Percentiles rank a stretch among this genome's conserved stretches.
Conservation (phyloP, 305 asterid species). For the Fraxinus xanthoxyloides region DNA sequence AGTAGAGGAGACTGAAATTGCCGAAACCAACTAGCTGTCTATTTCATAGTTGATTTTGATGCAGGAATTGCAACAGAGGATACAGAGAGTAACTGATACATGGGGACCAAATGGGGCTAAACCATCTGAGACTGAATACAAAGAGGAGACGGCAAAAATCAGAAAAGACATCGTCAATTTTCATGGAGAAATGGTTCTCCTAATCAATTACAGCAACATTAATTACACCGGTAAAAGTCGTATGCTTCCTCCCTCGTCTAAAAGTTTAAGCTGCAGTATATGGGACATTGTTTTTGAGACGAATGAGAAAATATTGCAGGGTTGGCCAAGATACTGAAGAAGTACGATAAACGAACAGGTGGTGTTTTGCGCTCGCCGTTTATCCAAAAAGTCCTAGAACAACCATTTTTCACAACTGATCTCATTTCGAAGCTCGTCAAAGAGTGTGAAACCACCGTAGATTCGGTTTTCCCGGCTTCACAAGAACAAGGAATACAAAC, state of each 20-base stretch:
- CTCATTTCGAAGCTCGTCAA: slow-evolving; percentile 83
- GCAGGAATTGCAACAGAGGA: slow-evolving; percentile 82
- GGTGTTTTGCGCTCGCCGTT: slow-evolving; percentile 69
- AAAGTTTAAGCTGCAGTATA: no score
- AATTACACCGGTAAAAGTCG: slow-evolving; percentile 65
- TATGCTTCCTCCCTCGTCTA: background rate
- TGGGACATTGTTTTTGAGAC: no score
- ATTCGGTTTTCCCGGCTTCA: slow-evolving; percentile 54
- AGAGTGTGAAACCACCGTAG: slow-evolving; percentile 78
- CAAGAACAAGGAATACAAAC: slow-evolving; percentile 14
- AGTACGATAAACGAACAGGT: slow-evolving; percentile 87
- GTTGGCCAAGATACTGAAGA: slow-evolving; percentile 80
- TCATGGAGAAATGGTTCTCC: slow-evolving; percentile 96
- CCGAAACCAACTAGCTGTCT: background rate
- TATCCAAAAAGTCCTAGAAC: slow-evolving; percentile 67
- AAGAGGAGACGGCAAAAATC: slow-evolving; percentile 56
- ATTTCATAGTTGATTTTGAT: background rate
- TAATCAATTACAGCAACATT: slow-evolving; percentile 77
- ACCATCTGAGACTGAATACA: slow-evolving; percentile 49
- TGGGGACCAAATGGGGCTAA: slow-evolving; percentile 45
- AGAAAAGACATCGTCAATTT: slow-evolving; percentile 84
- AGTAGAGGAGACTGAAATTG: background rate
- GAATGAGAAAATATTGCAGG: slow-evolving; percentile 41
- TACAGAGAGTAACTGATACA: slow-evolving; percentile 50
- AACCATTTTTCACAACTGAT: slow-evolving; percentile 90